Conservation (phyloP, 2,329 filamentous ascomycete genomes). For the Aureobasidium sp. region DNA sequence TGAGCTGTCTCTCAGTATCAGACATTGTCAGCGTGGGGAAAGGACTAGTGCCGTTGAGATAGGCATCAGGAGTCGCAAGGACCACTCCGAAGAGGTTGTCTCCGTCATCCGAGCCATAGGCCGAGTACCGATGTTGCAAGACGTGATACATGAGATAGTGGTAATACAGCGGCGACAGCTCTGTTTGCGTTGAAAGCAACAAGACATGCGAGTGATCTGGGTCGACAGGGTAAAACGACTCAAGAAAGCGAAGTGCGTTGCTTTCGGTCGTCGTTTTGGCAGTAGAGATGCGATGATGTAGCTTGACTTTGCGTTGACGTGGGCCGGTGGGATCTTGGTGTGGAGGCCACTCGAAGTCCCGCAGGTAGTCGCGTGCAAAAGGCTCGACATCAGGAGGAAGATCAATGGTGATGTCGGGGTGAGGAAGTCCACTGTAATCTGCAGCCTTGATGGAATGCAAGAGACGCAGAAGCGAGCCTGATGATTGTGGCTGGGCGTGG, state of each 20-base stretch:
- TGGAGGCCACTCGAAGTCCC: constrained; percentile 63
- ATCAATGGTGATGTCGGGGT: constrained; percentile 77
- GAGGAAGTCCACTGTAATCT: constrained; percentile 63
- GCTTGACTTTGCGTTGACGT: constrained; percentile 46
- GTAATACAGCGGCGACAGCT: constrained; percentile 74
- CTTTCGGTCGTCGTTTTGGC: constrained; percentile 58
- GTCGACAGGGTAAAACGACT: constrained; percentile 76
- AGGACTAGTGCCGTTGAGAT: constrained; percentile 53
- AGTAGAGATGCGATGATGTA: constrained; percentile 66
- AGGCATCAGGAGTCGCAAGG: constrained; percentile 62
- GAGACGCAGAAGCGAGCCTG: constrained; percentile 68
- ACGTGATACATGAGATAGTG: constrained; percentile 77
- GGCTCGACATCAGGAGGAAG: constrained; percentile 65
- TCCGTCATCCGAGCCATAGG: constrained; percentile 38
- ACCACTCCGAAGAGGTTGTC: constrained; percentile 67
- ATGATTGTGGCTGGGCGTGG: constrained; percentile 62
- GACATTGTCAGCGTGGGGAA: constrained; percentile 44
- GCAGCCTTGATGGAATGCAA: constrained; percentile 68
- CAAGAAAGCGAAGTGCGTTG: constrained; percentile 67
- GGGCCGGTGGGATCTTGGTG: constrained; percentile 39
- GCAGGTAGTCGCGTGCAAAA: constrained; percentile 56
- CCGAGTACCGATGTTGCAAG: constrained; percentile 70
- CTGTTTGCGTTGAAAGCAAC: constrained; percentile 72
- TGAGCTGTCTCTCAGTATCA: constrained; percentile 24
- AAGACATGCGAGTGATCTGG: constrained; percentile 65